These are phyloP conservation scores for Oemleria cerasiformis DNA, from an alignment of 306 rosid genomes.

Conservation along the genomic window DNA sequence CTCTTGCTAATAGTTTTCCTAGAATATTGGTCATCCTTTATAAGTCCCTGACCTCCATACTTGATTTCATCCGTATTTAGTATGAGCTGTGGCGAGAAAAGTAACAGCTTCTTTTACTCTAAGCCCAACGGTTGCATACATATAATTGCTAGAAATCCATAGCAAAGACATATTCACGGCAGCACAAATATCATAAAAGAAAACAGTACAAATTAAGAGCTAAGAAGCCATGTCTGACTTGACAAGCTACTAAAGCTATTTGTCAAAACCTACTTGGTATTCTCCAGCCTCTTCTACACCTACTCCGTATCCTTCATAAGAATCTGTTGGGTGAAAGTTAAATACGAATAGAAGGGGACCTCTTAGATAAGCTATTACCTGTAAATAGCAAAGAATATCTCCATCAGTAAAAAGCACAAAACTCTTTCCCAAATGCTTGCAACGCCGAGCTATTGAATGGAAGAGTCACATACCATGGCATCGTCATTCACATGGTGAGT, in stretches of 20 bases:
- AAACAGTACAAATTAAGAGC: background rate
- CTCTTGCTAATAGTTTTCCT: constrained; percentile 62
- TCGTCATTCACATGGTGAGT: constrained; percentile 77
- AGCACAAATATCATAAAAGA: background rate
- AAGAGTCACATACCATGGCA: constrained; percentile 50
- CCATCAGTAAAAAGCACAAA: constrained; percentile 1
- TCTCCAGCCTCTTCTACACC: constrained; percentile 99
- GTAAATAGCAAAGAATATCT: constrained; percentile 26
- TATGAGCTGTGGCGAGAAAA: constrained; percentile 48
- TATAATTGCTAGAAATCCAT: background rate
- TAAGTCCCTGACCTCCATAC: constrained; percentile 77
- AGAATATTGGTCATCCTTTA: constrained; percentile 61
- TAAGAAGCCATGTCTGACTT: background rate
- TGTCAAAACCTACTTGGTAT: constrained; percentile 58
- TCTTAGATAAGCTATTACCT: constrained; percentile 86
- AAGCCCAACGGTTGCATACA: background rate
- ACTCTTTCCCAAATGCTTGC: background rate
- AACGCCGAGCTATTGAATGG: constrained; percentile 1
- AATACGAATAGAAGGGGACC: constrained; percentile 84
- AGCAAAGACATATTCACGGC: background rate
- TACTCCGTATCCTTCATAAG: constrained; percentile 55
- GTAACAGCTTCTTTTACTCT: background rate
- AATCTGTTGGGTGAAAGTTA: constrained; percentile 87
- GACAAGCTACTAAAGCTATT: background rate
- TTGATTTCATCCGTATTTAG: constrained; percentile 72